These are phyloP conservation scores for Suillus variegatus DNA, from an alignment of 768 basidiomycete genomes.

Conservation along the genomic window DNA sequence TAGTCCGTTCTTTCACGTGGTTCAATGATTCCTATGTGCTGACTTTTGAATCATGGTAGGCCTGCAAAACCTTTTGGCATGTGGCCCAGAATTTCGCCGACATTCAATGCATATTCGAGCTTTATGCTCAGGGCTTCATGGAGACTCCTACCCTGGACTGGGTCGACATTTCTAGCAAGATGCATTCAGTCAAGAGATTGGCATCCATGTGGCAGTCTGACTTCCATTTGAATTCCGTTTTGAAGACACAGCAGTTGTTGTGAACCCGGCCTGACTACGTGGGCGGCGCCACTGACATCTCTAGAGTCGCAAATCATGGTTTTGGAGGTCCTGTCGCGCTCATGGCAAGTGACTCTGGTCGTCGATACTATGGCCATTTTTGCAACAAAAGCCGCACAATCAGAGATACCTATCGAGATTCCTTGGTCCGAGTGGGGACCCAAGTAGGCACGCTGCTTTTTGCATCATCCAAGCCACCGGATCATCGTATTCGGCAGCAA, in stretches of 20 bases:
- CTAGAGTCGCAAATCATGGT: not conserved
- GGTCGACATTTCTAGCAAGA: not conserved
- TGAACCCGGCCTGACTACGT: not conserved
- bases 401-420: not conserved
- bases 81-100: not conserved
- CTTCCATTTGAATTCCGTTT: not conserved
- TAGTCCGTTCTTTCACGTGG: not conserved
- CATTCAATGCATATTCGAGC: not conserved
- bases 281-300: too few relatives aligned
- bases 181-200: not conserved
- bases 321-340: not conserved
- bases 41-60: not conserved
- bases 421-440: slow-evolving; percentile 1
- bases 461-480: not conserved
- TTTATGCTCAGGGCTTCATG: not conserved
- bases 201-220: not conserved
- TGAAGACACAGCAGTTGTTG: not conserved
- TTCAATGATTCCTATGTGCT: not conserved
- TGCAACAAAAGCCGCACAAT: not conserved
- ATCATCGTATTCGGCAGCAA: not conserved
- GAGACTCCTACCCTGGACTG: not conserved
- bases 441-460: not conserved
- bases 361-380: not conserved
- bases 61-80: not conserved
- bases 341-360: not conserved